Base-by-base conservation (phyloP, 148 eudicot genomes). In the Persicaria tinctoria region DNA sequence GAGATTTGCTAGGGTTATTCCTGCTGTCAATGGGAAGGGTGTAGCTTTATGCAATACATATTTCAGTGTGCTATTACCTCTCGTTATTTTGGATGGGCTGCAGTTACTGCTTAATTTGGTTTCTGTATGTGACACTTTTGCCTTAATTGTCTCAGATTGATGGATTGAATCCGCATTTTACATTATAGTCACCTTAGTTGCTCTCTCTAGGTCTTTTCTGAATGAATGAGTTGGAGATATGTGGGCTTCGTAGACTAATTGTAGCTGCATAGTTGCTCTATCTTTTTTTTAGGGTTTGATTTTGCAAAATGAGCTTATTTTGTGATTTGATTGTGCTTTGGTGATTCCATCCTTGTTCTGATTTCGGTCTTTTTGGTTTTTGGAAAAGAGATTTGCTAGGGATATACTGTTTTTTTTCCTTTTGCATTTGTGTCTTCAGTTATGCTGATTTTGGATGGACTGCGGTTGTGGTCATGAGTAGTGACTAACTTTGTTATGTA, bases 111-210 rank as follows among this genome's bases (percentile, higher is more conserved):
- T 55, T 55, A 55, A 55, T 55, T 55, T 55, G 20, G 18, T 5
- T 55, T 5, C 2, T 32, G 17, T 55, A n/a, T 14, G 56, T 53
- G n/a, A n/a, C 56, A 12, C 6, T 63, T 6, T 63, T 38, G 69
- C 69, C 46, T 63, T 63, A 63, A 63, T 32, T 66, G 17, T 11
- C 70, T 14, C 47, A 66, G 47, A 5, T 66, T 66, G 14, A 66
- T 66, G 17, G 70, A 66, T 41, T 66, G 17, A 66, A 41, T 66
- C 70, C 46, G 16, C 70, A 66, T 66, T 66, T 41, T 32, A 1
- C 69, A 12, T 12, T 13, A 11, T 66, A 10, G 8, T 27, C 45
- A 11, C 11, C 68, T 63, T 27, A 32, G 11, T 63, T 38, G 4
- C 70, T 66, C 47, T 41, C 14, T 13, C 48, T 66, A 66, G 18